A percentile compares a stretch with the other conserved stretches of the same genome.
These are phyloP conservation scores for Porodaedalea pini DNA, from an alignment of 1,284 basidiomycete species.

Conservation along the genomic window DNA sequence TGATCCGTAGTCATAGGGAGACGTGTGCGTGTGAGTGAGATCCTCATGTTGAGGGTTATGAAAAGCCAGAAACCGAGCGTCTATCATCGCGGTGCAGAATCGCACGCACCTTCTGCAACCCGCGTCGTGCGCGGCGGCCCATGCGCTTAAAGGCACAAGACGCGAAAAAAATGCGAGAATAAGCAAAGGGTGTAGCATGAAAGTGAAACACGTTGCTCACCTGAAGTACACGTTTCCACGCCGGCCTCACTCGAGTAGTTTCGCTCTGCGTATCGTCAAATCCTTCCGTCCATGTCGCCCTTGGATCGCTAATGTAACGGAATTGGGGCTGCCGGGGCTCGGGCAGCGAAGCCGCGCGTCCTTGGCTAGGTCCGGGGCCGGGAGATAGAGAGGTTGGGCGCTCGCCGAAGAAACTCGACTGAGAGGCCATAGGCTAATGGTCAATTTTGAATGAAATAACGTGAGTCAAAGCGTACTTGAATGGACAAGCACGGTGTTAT, in stretches of 20 bases:
- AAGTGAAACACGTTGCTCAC: not conserved
- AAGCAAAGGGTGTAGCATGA: not conserved
- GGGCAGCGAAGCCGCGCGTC: not conserved
- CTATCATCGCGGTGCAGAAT: not conserved
- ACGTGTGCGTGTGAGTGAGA: no score
- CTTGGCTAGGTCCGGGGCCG: not conserved
- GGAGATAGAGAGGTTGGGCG: not conserved
- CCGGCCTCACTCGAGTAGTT: not conserved
- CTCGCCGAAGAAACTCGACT: conserved; percentile 9
- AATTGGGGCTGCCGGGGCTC: not conserved
- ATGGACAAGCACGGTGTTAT: not conserved
- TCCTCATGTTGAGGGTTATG: not conserved
- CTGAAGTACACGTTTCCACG: conserved; percentile 5
- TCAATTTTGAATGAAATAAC: not conserved
- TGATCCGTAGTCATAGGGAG: not conserved
- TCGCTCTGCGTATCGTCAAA: not conserved
- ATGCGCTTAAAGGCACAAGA: conserved; percentile 4
- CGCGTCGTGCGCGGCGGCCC: conserved; percentile 5
- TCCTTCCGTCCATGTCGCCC: not conserved
- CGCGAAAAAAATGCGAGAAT: not conserved
- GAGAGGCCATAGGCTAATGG: conserved; percentile 14
- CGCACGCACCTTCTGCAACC: conserved; percentile 4
- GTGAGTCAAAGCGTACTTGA: not conserved
- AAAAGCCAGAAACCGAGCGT: not conserved
- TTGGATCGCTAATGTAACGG: not conserved